Base-by-base conservation (phyloP, 352 stramenopile genomes). In the Nothophytophthora sp. region DNA sequence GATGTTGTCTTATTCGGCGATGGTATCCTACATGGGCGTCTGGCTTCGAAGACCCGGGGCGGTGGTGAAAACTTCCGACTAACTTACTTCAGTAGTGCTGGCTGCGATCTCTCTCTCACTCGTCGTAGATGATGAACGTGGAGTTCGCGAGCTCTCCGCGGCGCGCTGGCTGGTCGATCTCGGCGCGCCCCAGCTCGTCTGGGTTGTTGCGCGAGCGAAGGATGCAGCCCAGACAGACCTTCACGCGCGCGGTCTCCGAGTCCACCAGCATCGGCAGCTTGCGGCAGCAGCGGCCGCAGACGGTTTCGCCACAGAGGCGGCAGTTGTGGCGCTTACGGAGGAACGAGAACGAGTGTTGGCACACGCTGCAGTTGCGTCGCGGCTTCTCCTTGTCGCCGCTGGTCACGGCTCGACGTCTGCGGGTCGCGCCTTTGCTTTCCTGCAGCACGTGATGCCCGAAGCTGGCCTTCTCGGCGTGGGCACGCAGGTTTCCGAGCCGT, bases 161-260 rank as follows among this genome's bases (percentile, higher is more conserved):
- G 50, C 76, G 54, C 34, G 34, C 36, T 1, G 40, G 32, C n/a
- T 63, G 49, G 20, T 48, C 48, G 8, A 70, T 52, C 29, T 76
- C 60, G 0, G 57, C 53, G 36, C 62, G 58, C 43, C 51, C 37
- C 22, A 85, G 56, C 48, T 85, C 80, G 50, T 90, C 80, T 12
- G 76, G 76, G 32, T 87, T 68, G 47, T 72, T 73, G 34, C 83
- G 63, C 3, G 78, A 86, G 56, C 82, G 67, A 18, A 92, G 46
- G 52, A 93, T 88, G 66, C 83, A 93, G 48, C 76, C 68, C 35
- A 93, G 52, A 53, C 83, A 93, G 24, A 90, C 79, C 19, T 84
- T 86, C 30, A 93, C 81, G 18, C 75, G 78, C 2, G 75, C 76
- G 10, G 73, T 84, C 42, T 78, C 65, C 0, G 70, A 54, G 19